phyloP scores from a whole-genome alignment of 2,329 filamentous ascomycete genomes.

The Fonsecaea nubica region DNA sequence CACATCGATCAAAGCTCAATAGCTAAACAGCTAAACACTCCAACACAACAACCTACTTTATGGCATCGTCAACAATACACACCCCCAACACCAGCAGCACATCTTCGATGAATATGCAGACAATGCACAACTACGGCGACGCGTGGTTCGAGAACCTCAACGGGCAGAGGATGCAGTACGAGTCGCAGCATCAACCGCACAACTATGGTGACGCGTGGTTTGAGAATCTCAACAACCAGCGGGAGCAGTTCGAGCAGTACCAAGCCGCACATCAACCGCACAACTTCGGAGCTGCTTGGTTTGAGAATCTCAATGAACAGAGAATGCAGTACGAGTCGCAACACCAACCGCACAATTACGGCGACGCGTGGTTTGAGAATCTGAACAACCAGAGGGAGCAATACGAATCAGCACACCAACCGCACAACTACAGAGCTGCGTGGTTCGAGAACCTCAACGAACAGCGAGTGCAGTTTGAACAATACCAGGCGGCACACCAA shows the following conservation, averaged over 20 bases:
- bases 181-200: conserved; percentile 15
- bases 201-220: conserved; percentile 33
- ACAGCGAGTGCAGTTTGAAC: not conserved
- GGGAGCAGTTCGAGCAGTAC: not conserved
- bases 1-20: not conserved
- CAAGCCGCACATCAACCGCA: conserved; percentile 4
- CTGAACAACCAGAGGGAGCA: conserved; percentile 29
- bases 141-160: conserved; percentile 33
- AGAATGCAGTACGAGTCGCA: conserved; percentile 17
- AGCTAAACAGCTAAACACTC: not conserved
- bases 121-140: conserved; percentile 25
- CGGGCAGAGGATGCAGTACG: conserved; percentile 18
- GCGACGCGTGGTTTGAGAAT: conserved; percentile 33
- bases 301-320: conserved; percentile 31
- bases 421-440: conserved; percentile 26
- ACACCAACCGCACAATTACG: conserved; percentile 27
- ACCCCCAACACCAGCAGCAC: conserved; percentile 17
- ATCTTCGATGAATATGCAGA: not conserved
- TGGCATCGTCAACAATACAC: conserved; percentile 3
- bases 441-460: conserved; percentile 29
- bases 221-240: conserved; percentile 24
- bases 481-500: not conserved
- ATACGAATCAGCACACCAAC: conserved; percentile 15
- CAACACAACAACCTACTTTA: not conserved
- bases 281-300: conserved; percentile 29